A percentile compares a stretch with the other conserved stretches of the same genome.
phyloP scores from a whole-genome alignment of 495 filamentous ascomycete species.

The Amorphotheca resinae region DNA sequence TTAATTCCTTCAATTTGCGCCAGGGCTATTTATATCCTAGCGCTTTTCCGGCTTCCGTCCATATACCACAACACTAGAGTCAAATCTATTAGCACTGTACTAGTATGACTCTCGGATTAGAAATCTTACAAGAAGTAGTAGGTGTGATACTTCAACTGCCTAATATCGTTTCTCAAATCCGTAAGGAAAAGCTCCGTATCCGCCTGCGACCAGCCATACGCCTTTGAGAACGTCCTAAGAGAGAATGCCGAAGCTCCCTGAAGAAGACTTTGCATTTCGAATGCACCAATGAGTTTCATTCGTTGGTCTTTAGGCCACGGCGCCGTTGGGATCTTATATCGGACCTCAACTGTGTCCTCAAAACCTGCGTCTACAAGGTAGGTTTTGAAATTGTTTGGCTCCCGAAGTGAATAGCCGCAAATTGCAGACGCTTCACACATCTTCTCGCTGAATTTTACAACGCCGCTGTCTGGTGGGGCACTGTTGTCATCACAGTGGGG shows the following conservation, averaged over 20 bases:
- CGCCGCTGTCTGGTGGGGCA: conserved; percentile 1
- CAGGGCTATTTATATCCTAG: too few species aligned
- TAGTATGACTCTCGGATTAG: background rate
- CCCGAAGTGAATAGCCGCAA: background rate
- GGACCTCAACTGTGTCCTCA: conserved; percentile 19
- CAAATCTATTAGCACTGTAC: background rate
- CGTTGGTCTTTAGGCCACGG: conserved; percentile 34
- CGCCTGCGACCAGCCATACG: conserved; percentile 38
- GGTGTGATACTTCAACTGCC: conserved; percentile 10
- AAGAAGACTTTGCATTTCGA: conserved; percentile 13
- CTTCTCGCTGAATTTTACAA: conserved; percentile 5
- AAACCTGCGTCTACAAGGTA: conserved; percentile 24
- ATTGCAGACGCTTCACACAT: conserved; percentile 2
- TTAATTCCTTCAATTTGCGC: too few species aligned
- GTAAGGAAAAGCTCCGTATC: conserved; percentile 43
- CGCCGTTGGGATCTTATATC: conserved; percentile 25
- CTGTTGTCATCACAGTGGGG: conserved; percentile 12
- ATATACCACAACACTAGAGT: background rate
- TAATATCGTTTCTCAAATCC: conserved; percentile 39
- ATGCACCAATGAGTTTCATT: conserved; percentile 34
- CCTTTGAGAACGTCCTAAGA: conserved; percentile 30
- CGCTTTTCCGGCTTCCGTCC: background rate
- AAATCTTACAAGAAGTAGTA: conserved; percentile 14
- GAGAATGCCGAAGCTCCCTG: conserved; percentile 8
- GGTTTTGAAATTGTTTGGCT: conserved; percentile 2